These are phyloP conservation scores for Neopestalotiopsis clavispora DNA, from an alignment of 2,329 filamentous ascomycete species.

Conservation along the genomic window DNA sequence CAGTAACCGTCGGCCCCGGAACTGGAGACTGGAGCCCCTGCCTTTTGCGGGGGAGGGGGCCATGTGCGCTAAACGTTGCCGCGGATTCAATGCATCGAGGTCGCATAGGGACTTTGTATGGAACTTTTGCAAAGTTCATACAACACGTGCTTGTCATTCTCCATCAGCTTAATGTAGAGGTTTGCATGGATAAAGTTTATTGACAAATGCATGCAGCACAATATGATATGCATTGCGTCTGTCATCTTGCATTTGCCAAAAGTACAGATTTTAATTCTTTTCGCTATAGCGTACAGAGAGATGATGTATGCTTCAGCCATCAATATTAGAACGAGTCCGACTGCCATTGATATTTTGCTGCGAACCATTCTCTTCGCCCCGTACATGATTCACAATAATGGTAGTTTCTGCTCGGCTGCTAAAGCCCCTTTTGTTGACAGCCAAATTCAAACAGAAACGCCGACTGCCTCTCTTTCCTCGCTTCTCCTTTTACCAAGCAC, in stretches of 20 bases:
- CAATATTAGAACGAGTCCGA: not conserved
- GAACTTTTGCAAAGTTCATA: too few relatives aligned
- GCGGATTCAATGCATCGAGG: not conserved
- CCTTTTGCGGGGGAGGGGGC: constrained; percentile 16
- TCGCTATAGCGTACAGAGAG: not conserved
- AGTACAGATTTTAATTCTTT: not conserved
- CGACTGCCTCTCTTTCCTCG: not conserved
- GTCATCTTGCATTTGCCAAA: not conserved
- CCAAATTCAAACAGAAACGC: not conserved
- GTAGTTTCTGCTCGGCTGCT: not conserved
- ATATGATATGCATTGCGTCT: not conserved
- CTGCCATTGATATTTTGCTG: not conserved
- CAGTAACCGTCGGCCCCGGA: constrained; percentile 11
- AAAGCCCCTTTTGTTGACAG: not conserved
- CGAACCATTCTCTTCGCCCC: not conserved
- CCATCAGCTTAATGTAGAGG: too few relatives aligned
- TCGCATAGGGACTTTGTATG: not conserved
- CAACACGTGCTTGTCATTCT: too few relatives aligned
- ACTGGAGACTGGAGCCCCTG: not conserved
- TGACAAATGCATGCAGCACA: too few relatives aligned
- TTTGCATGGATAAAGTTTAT: too few relatives aligned
- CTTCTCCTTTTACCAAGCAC: constrained; percentile 71
- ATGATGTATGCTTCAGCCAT: not conserved
- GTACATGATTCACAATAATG: not conserved
- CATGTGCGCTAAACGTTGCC: not conserved